Evolutionary conservation across 1,284 basidiomycete genomes (phyloP).

Genomic region (Bondarzewia mesenterica): DNA sequence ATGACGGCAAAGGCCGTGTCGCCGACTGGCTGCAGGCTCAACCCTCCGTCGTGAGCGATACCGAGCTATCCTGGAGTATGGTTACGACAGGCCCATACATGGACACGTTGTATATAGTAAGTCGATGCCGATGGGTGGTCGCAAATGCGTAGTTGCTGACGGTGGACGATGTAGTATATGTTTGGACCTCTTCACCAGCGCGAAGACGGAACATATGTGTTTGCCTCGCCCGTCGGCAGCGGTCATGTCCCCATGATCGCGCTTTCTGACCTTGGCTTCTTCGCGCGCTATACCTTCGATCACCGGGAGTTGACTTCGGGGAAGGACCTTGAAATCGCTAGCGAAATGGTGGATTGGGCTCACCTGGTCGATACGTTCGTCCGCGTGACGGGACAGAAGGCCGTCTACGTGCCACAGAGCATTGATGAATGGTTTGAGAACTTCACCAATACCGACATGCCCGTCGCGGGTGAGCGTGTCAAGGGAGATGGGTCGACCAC

Average conservation of each 20-base stretch:
- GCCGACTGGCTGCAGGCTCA: slow-evolving; percentile 35
- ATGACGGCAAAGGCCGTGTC: slow-evolving; percentile 36
- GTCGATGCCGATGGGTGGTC: slow-evolving; percentile 14
- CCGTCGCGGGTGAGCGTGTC: slow-evolving; percentile 22
- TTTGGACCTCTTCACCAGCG: slow-evolving; percentile 32
- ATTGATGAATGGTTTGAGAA: slow-evolving; percentile 30
- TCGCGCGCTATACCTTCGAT: slow-evolving; percentile 37
- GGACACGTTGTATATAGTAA: slow-evolving; percentile 32
- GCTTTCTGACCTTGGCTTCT: slow-evolving; percentile 39
- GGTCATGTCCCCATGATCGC: slow-evolving; percentile 37
- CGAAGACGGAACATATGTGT: slow-evolving; percentile 35
- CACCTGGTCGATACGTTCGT: slow-evolving; percentile 31
- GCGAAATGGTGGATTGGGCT: slow-evolving; percentile 33
- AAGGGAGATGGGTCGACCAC: slow-evolving; percentile 26
- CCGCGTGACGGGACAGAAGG: slow-evolving; percentile 32
- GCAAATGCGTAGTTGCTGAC: no score
- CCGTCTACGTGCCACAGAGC: slow-evolving; percentile 25
- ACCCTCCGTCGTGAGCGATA: slow-evolving; percentile 27
- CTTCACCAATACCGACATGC: slow-evolving; percentile 21
- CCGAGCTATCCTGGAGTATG: slow-evolving; percentile 31
- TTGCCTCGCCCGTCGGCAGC: slow-evolving; percentile 29
- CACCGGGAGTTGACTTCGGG: slow-evolving; percentile 30
- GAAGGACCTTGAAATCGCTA: slow-evolving; percentile 31
- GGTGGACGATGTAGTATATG: no score
- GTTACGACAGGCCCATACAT: slow-evolving; percentile 37